Conservation (phyloP, 306 rosid genomes). For the Begonia masoniana region DNA sequence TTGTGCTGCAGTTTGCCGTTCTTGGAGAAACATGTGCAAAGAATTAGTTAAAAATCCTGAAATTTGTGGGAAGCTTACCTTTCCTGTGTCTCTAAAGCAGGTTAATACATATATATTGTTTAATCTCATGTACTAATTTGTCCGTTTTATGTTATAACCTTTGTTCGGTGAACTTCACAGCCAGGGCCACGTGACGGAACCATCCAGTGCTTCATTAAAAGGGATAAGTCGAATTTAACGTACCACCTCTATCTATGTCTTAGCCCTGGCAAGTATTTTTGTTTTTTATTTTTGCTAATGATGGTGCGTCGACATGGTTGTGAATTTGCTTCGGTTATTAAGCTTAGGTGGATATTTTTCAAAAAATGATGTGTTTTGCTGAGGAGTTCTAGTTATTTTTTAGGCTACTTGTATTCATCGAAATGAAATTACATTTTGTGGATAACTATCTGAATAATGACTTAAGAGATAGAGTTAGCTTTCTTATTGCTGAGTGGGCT, state of each 20-base stretch:
- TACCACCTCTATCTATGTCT: conserved; percentile 88
- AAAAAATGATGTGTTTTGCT: no score
- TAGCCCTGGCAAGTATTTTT: conserved; percentile 57
- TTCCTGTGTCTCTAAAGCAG: conserved; percentile 88
- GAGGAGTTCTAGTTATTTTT: no score
- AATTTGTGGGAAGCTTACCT: conserved; percentile 73
- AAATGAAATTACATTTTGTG: no score
- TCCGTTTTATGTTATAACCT: neutral
- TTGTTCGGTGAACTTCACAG: conserved; percentile 20
- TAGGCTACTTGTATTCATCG: no score
- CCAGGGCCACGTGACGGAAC: conserved; percentile 74
- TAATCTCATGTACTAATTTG: neutral
- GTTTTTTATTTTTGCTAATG: neutral
- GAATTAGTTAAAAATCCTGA: conserved; percentile 65
- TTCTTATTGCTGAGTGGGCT: no score
- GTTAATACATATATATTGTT: conserved; percentile 18
- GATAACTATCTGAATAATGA: no score
- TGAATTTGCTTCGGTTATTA: no score
- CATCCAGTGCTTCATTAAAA: conserved; percentile 85
- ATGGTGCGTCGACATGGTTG: neutral
- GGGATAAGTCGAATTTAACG: conserved; percentile 85
- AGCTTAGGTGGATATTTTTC: no score
- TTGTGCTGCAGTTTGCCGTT: conserved; percentile 74
- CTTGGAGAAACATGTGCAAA: conserved; percentile 92
- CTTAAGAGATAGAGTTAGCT: no score